Percentiles rank a stretch among this genome's conserved stretches.
These are phyloP conservation scores for Dipteronia sinensis DNA, from an alignment of 345 rosid genomes.

Conservation along the genomic window DNA sequence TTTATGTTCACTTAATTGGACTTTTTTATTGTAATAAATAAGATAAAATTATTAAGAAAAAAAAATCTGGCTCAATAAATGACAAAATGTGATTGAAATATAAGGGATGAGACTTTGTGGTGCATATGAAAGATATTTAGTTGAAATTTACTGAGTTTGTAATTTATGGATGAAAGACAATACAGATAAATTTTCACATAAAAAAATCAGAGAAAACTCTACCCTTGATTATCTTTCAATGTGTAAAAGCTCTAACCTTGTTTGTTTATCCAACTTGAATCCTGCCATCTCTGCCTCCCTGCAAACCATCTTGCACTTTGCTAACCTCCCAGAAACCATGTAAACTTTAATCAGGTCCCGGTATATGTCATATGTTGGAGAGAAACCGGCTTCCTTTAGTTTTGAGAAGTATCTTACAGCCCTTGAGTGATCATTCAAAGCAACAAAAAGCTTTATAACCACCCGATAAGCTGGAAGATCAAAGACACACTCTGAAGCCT, in stretches of 20 bases:
- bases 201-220: background rate
- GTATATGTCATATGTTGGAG: slow-evolving; percentile 72
- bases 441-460: slow-evolving; percentile 69
- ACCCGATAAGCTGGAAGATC: slow-evolving; percentile 92
- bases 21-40: background rate
- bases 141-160: background rate
- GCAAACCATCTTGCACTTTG: slow-evolving; percentile 65
- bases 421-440: slow-evolving; percentile 71
- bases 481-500: slow-evolving; percentile 62
- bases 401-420: slow-evolving; percentile 75
- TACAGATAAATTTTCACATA: background rate
- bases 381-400: slow-evolving; percentile 84
- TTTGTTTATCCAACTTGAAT: slow-evolving; percentile 51
- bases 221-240: slow-evolving; percentile 39
- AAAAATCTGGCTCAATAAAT: background rate
- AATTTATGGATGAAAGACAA: background rate
- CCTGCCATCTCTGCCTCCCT: slow-evolving; percentile 85
- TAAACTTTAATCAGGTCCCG: slow-evolving; percentile 53
- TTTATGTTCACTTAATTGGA: background rate
- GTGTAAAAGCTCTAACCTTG: slow-evolving; percentile 35
- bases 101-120: background rate
- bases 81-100: background rate
- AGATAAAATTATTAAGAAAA: background rate
- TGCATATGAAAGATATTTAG: background rate
- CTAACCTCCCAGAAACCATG: slow-evolving; percentile 56